Evolutionary conservation across 768 basidiomycete genomes (phyloP).

Genomic region (Chalciporus pseudorubinellus): DNA sequence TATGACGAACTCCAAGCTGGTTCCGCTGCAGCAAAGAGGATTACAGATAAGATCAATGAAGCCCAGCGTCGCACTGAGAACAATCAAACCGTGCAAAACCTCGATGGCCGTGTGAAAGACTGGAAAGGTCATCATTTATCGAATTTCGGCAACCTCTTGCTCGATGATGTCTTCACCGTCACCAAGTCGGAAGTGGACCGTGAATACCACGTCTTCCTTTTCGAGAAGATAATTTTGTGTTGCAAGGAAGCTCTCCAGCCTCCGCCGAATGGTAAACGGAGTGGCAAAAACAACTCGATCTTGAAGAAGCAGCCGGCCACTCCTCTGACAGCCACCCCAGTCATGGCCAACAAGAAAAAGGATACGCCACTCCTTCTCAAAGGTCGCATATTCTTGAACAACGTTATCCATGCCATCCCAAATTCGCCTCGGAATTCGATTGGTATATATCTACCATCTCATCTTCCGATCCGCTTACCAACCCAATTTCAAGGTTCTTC

Average conservation of each 20-base stretch:
- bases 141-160: constrained; percentile 90
- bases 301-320: constrained; percentile 74
- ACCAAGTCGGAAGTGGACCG: constrained; percentile 95
- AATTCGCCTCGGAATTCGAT: constrained; percentile 53
- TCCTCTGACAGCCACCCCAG: constrained; percentile 45
- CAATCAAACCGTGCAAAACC: constrained; percentile 81
- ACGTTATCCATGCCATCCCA: constrained; percentile 81
- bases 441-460: constrained; percentile 45
- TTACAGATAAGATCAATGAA: constrained; percentile 95
- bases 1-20: constrained; percentile 83
- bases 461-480: neutral
- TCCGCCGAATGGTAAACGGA: constrained; percentile 61
- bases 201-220: constrained; percentile 98
- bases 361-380: constrained; percentile 85
- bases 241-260: constrained; percentile 84
- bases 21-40: constrained; percentile 83
- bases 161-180: constrained; percentile 94
- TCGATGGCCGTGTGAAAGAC: constrained; percentile 86
- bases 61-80: constrained; percentile 91
- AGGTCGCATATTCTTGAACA: constrained; percentile 95
- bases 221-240: constrained; percentile 98
- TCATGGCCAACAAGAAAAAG: constrained; percentile 65
- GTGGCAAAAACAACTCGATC: constrained; percentile 81
- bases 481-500: constrained; percentile 39
- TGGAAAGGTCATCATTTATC: constrained; percentile 98